phyloP scores from a whole-genome alignment of 371 early-diverging fungal genomes.

The Mortierella sp. region DNA sequence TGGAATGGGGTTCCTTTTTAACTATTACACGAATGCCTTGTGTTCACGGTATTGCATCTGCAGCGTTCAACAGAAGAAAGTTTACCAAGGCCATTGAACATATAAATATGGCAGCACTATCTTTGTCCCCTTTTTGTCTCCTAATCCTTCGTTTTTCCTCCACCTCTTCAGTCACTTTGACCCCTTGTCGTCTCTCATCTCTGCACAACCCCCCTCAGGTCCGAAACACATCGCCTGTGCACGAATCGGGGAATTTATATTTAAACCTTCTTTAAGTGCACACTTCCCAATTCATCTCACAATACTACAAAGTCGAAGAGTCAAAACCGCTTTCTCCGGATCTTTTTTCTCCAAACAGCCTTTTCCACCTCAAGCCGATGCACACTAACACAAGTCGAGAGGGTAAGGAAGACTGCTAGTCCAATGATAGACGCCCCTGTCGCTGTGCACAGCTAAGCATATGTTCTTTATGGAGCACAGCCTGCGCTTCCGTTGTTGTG shows the following conservation, averaged over 20 bases:
- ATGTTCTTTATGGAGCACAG: constrained; percentile 1
- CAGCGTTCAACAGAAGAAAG: too few relatives aligned
- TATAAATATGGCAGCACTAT: not conserved
- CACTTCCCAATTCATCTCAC: constrained; percentile 30
- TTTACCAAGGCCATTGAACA: not conserved
- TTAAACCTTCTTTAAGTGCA: constrained; percentile 6
- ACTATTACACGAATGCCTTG: too few relatives aligned
- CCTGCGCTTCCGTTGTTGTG: constrained; percentile 9
- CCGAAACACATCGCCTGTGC: constrained; percentile 1
- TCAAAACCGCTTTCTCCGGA: constrained; percentile 31
- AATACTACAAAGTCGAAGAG: constrained; percentile 12
- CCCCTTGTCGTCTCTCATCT: not conserved
- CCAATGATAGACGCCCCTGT: constrained; percentile 7
- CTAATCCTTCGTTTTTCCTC: not conserved
- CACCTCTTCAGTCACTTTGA: not conserved
- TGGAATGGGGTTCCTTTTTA: too few relatives aligned
- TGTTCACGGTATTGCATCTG: too few relatives aligned
- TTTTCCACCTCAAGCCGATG: constrained; percentile 2
- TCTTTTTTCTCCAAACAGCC: not conserved
- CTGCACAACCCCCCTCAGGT: not conserved
- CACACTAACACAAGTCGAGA: constrained; percentile 8
- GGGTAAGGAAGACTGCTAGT: constrained; percentile 1
- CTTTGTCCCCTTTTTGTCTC: not conserved
- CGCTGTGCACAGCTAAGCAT: not conserved
- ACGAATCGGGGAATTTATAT: not conserved